phyloP scores from a whole-genome alignment of 768 basidiomycete species.

The Clitopilus hobsonii region DNA sequence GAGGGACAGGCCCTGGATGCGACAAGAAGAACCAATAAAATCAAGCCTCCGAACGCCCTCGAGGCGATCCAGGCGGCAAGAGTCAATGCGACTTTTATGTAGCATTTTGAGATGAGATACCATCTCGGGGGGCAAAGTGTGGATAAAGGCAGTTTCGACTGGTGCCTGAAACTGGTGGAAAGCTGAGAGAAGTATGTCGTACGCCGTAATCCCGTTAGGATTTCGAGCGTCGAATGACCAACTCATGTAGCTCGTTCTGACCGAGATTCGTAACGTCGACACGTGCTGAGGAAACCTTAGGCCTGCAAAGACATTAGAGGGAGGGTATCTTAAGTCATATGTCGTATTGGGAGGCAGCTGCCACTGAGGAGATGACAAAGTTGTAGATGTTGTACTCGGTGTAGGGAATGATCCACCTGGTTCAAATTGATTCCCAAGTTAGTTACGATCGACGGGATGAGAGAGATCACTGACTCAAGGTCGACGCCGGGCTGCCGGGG shows the following conservation, averaged over 20 bases:
- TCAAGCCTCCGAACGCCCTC: background rate
- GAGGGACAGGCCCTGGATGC: background rate
- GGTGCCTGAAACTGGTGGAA: background rate
- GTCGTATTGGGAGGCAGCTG: conserved; percentile 1
- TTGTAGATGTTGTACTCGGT: background rate
- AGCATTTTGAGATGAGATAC: background rate
- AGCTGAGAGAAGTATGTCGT: background rate
- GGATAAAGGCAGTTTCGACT: background rate
- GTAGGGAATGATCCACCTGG: background rate
- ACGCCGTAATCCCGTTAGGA: background rate
- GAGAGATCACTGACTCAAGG: background rate
- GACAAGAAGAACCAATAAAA: background rate
- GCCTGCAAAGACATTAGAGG: background rate
- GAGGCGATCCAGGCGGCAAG: background rate
- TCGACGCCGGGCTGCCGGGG: background rate
- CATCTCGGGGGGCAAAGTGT: background rate
- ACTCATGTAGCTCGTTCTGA: background rate
- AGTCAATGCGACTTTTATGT: background rate
- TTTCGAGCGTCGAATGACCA: background rate
- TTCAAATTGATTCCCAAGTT: background rate
- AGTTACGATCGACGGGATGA: background rate
- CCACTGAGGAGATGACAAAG: background rate
- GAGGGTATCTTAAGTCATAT: background rate
- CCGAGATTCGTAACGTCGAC: background rate
- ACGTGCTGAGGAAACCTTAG: background rate